Percentiles rank a stretch among this genome's conserved stretches.
phyloP scores from a whole-genome alignment of 495 filamentous ascomycete species.

The Xylaria intraflava region DNA sequence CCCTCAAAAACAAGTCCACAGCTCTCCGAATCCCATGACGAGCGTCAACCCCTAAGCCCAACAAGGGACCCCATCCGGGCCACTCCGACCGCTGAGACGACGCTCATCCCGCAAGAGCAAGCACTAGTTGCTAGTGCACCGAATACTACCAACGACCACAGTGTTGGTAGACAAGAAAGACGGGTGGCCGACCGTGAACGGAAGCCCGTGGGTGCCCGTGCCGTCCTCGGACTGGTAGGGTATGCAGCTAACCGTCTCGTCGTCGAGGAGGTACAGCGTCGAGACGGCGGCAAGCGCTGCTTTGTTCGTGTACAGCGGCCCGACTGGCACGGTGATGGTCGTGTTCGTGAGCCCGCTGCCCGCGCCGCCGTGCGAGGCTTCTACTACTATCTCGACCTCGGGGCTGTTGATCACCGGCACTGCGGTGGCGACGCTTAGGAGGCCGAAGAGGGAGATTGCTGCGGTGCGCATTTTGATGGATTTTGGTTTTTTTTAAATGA shows the following conservation, averaged over 20 bases:
- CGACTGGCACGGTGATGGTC: background rate
- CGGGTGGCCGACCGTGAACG: background rate
- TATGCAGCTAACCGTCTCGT: background rate
- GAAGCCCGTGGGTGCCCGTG: background rate
- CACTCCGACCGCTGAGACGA: too few relatives aligned
- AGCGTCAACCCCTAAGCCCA: too few relatives aligned
- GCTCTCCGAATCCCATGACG: too few relatives aligned
- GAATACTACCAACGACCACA: background rate
- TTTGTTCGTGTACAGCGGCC: background rate
- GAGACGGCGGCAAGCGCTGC: background rate
- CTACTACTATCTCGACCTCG: background rate
- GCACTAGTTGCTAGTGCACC: too few relatives aligned
- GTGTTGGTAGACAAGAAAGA: background rate
- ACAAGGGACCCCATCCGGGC: too few relatives aligned
- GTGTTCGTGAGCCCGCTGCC: background rate
- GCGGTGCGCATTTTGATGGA: conserved; percentile 4
- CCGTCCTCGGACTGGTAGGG: background rate
- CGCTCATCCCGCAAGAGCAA: too few relatives aligned
- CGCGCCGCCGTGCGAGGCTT: background rate
- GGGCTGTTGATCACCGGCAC: background rate
- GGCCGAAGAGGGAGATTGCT: background rate
- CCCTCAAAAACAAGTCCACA: too few relatives aligned
- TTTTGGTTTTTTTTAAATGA: background rate
- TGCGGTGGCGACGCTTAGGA: background rate
- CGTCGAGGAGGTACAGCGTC: background rate